Evolutionary conservation across 2,329 filamentous ascomycete genomes (phyloP).

Genomic region (Talaromyces marneffei): DNA sequence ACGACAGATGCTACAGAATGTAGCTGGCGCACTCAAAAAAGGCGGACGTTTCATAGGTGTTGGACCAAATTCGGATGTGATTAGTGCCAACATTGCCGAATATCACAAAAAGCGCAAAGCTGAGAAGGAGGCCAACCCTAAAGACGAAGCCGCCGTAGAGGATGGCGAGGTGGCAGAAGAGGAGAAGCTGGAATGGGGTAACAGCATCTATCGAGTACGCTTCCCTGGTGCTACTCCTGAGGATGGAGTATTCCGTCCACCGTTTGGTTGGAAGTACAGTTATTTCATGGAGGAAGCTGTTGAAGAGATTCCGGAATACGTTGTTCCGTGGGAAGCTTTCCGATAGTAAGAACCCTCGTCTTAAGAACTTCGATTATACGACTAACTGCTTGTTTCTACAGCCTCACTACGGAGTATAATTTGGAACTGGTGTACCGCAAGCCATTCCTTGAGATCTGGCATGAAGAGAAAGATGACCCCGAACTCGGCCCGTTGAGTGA

Average conservation of each 20-base stretch:
- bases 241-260: slow-evolving; percentile 87
- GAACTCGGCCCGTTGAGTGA: slow-evolving; percentile 80
- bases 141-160: slow-evolving; percentile 21
- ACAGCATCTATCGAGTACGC: slow-evolving; percentile 82
- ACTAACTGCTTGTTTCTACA: slow-evolving; percentile 20
- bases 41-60: slow-evolving; percentile 90
- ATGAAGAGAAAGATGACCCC: slow-evolving; percentile 78
- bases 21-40: slow-evolving; percentile 83
- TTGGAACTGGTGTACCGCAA: slow-evolving; percentile 92
- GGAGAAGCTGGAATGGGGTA: slow-evolving; percentile 74
- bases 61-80: slow-evolving; percentile 93
- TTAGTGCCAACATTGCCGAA: slow-evolving; percentile 69
- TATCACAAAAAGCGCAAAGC: slow-evolving; percentile 59
- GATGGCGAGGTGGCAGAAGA: slow-evolving; percentile 51
- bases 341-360: slow-evolving; percentile 53
- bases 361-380: neutral
- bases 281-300: slow-evolving; percentile 96
- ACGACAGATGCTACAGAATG: slow-evolving; percentile 86
- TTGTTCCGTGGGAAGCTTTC: slow-evolving; percentile 97
- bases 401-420: slow-evolving; percentile 89
- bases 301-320: slow-evolving; percentile 92
- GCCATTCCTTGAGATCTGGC: slow-evolving; percentile 85
- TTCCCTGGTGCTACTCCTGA: slow-evolving; percentile 77
- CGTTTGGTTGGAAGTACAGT: slow-evolving; percentile 96
- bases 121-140: slow-evolving; percentile 17